Percentiles rank a stretch among this genome's conserved stretches.
phyloP scores from a whole-genome alignment of 768 basidiomycete genomes.

The Mycena chlorophos region DNA sequence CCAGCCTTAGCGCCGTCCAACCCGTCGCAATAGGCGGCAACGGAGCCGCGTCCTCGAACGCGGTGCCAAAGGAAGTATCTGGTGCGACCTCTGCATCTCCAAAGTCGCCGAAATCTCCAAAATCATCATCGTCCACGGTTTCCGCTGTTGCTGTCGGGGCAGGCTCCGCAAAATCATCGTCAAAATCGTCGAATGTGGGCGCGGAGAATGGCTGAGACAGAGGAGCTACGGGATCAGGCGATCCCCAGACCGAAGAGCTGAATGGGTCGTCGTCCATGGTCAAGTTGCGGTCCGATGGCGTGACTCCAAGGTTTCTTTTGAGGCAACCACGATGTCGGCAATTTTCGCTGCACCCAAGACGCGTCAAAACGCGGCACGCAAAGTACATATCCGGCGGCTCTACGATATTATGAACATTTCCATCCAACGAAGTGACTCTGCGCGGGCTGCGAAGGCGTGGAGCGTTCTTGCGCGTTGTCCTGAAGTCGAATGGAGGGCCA shows the following conservation, averaged over 20 bases:
- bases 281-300: too few relatives aligned
- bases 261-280: constrained; percentile 58
- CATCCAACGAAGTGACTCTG: constrained; percentile 64
- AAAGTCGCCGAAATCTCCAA: constrained; percentile 88
- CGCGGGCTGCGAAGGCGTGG: constrained; percentile 70
- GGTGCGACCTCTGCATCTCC: constrained; percentile 54
- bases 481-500: constrained; percentile 70
- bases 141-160: constrained; percentile 44
- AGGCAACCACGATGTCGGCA: neutral
- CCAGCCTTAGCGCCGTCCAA: constrained; percentile 65
- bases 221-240: constrained; percentile 39
- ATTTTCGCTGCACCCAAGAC: neutral
- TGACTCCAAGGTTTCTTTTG: too few relatives aligned
- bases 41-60: constrained; percentile 40
- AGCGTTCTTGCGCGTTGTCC: constrained; percentile 72
- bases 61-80: constrained; percentile 37
- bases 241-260: constrained; percentile 74
- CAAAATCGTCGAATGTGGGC: constrained; percentile 53
- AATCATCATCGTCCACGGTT: constrained; percentile 68
- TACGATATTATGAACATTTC: constrained; percentile 73
- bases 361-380: constrained; percentile 22
- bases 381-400: constrained; percentile 71
- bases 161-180: constrained; percentile 54
- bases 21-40: constrained; percentile 41
- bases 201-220: constrained; percentile 25